A percentile compares a stretch with the other conserved stretches of the same genome.
phyloP scores from a whole-genome alignment of 805 yeast species.

The Metschnikowia arizonensis region DNA sequence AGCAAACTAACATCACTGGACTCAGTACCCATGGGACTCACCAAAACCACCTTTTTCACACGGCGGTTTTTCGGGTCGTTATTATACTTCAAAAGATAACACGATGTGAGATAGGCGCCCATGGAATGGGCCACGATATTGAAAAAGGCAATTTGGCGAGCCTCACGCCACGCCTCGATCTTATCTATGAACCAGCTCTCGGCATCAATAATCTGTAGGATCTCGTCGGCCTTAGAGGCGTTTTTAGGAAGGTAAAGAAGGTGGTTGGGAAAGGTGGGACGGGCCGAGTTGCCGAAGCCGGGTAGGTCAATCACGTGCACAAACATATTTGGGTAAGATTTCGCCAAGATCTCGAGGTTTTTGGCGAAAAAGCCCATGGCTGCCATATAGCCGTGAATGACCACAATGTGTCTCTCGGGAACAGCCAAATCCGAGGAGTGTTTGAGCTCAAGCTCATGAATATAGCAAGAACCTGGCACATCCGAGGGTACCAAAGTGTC shows the following conservation, averaged over 20 bases:
- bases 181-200: slow-evolving; percentile 42
- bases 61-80: slow-evolving; percentile 11
- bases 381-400: slow-evolving; percentile 45
- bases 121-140: slow-evolving; percentile 38
- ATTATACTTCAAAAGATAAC: slow-evolving; percentile 39
- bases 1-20: slow-evolving; percentile 34
- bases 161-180: slow-evolving; percentile 34
- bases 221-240: slow-evolving; percentile 21
- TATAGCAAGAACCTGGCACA: slow-evolving; percentile 23
- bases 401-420: slow-evolving; percentile 24
- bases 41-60: slow-evolving; percentile 26
- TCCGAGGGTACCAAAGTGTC: slow-evolving; percentile 25
- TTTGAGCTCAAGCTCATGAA: slow-evolving; percentile 36
- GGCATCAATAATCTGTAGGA: slow-evolving; percentile 29
- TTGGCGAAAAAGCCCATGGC: slow-evolving; percentile 40
- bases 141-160: slow-evolving; percentile 23
- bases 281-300: slow-evolving; percentile 42
- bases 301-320: slow-evolving; percentile 41
- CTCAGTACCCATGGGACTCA: slow-evolving; percentile 45
- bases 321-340: slow-evolving; percentile 28
- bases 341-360: slow-evolving; percentile 32
- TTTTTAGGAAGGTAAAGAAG: slow-evolving; percentile 21
- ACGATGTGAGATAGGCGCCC: slow-evolving; percentile 41
- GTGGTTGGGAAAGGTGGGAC: slow-evolving; percentile 35
- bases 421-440: slow-evolving; percentile 17